Evolutionary conservation across 257 asterid genomes (phyloP).

Genomic region (Perilla frutescens): DNA sequence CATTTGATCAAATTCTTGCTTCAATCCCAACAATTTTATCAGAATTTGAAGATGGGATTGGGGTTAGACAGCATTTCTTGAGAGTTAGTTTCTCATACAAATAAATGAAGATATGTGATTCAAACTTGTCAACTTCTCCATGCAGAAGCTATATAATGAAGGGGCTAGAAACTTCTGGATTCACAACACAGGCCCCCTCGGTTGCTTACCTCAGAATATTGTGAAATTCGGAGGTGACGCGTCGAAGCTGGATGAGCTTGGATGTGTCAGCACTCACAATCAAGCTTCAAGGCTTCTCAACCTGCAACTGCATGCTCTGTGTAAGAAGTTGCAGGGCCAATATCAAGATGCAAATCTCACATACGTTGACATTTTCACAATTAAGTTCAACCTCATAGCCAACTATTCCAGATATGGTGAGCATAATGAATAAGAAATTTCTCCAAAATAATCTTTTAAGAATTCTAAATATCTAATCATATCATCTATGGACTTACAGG

Average conservation of each 20-base stretch:
- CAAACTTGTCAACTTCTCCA: constrained; percentile 6
- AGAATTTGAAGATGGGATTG: constrained; percentile 73
- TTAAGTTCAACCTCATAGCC: constrained; percentile 81
- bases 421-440: constrained; percentile 29
- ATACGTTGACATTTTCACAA: constrained; percentile 70
- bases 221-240: constrained; percentile 81
- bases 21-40: constrained; percentile 70
- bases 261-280: constrained; percentile 84
- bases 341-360: constrained; percentile 73
- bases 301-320: constrained; percentile 77
- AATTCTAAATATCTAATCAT: too few species aligned
- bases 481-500: constrained; percentile 46
- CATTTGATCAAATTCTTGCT: constrained; percentile 82
- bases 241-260: constrained; percentile 88
- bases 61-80: neutral
- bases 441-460: neutral
- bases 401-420: constrained; percentile 80
- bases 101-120: neutral
- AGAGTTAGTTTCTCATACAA: neutral
- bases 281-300: constrained; percentile 84
- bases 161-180: constrained; percentile 93
- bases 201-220: constrained; percentile 87
- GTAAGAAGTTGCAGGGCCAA: constrained; percentile 77
- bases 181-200: constrained; percentile 94
- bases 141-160: constrained; percentile 74